phyloP scores from a whole-genome alignment of 2,329 filamentous ascomycete genomes.

The Hirsutella thompsonii region DNA sequence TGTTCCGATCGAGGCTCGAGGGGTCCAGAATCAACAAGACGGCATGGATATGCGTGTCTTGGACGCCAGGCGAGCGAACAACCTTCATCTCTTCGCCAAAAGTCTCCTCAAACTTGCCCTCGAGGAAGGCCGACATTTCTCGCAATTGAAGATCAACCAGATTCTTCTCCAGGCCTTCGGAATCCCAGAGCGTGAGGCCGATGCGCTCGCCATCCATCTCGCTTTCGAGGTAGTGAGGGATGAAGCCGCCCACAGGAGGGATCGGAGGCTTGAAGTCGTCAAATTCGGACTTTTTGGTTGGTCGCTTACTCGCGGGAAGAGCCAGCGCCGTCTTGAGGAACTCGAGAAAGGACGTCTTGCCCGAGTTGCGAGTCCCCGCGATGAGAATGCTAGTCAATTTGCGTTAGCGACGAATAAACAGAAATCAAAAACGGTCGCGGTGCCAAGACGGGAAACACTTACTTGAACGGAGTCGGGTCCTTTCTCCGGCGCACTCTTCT shows the following conservation, averaged over 20 bases:
- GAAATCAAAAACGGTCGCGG: too few species aligned
- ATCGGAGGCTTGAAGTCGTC: conserved; percentile 43
- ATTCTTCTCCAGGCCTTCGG: conserved; percentile 86
- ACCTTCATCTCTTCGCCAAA: conserved; percentile 98
- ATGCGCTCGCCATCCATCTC: conserved; percentile 88
- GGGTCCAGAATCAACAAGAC: conserved; percentile 90
- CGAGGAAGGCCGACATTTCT: conserved; percentile 82
- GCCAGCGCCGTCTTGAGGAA: conserved; percentile 83
- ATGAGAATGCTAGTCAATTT: conserved; percentile 93
- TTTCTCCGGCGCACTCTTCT: conserved; percentile 86
- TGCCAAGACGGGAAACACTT: conserved; percentile 34
- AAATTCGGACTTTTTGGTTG: conserved; percentile 39
- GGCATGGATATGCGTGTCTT: conserved; percentile 95
- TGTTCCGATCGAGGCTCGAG: conserved; percentile 69
- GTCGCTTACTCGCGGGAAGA: conserved; percentile 66
- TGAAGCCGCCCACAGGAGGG: conserved; percentile 57
- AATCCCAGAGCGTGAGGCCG: conserved; percentile 93
- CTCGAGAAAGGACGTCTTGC: conserved; percentile 94
- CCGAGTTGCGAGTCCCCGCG: conserved; percentile 73
- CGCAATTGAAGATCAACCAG: conserved; percentile 88
- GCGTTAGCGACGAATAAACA: conserved; percentile 1
- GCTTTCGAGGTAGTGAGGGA: conserved; percentile 82
- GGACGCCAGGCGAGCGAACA: conserved; percentile 77
- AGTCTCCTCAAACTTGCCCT: conserved; percentile 97
- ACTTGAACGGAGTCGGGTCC: conserved; percentile 98